Conservation (phyloP, 495 filamentous ascomycete genomes). For the Trichoderma reesei region DNA sequence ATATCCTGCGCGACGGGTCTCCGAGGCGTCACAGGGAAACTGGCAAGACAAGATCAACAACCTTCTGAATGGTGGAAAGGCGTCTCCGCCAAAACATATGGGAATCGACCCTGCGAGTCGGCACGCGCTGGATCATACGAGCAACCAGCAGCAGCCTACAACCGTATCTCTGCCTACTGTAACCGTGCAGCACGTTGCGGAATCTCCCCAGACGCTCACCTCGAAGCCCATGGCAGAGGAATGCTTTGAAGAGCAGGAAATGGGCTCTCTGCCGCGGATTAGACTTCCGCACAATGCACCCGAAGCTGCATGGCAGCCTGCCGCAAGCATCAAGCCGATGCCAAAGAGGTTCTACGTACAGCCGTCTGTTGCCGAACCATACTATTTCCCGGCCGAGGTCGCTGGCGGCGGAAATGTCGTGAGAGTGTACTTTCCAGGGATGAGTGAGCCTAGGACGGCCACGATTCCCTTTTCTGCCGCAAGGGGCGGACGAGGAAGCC, state of each 20-base stretch:
- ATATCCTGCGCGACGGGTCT: neutral
- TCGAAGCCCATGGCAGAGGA: slow-evolving; percentile 63
- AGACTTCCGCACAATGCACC: slow-evolving; percentile 54
- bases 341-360: slow-evolving; percentile 27
- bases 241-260: slow-evolving; percentile 75
- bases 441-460: slow-evolving; percentile 29
- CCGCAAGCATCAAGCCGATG: slow-evolving; percentile 26
- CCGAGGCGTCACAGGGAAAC: slow-evolving; percentile 13
- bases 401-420: slow-evolving; percentile 32
- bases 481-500: slow-evolving; percentile 20
- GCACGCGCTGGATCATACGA: slow-evolving; percentile 46
- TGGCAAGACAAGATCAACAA: slow-evolving; percentile 73
- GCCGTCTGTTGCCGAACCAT: slow-evolving; percentile 29
- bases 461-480: slow-evolving; percentile 29
- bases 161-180: slow-evolving; percentile 47
- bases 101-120: slow-evolving; percentile 51
- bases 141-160: slow-evolving; percentile 39
- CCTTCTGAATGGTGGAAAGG: slow-evolving; percentile 54
- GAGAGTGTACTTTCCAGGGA: slow-evolving; percentile 35
- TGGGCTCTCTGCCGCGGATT: slow-evolving; percentile 63
- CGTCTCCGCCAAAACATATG: slow-evolving; percentile 41
- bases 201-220: slow-evolving; percentile 24
- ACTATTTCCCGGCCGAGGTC: slow-evolving; percentile 29
- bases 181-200: slow-evolving; percentile 14
- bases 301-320: slow-evolving; percentile 38